Evolutionary conservation across 2,329 filamentous ascomycete genomes (phyloP), one percentile per base, ranked within the genome.

Genomic region (Microdochium trichocladiopsis): DNA sequence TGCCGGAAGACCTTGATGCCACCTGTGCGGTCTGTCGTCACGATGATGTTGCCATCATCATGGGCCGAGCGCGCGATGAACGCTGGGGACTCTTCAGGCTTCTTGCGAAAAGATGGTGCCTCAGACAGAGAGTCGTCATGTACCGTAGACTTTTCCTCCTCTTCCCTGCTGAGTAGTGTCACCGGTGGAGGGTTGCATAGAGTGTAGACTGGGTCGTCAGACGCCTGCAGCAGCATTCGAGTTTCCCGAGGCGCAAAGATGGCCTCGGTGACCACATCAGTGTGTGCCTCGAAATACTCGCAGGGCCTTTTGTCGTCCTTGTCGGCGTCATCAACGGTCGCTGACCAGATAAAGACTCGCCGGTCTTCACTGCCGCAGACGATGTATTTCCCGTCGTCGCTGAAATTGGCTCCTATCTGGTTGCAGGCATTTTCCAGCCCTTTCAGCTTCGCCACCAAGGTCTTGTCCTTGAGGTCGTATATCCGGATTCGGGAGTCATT

Each of bases 131-230:
- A 60, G 53, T 73, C 62, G 48, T 68, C 64, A 4, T 67, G 67
- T 12, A 72, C 61, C 2, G 66, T 68, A 2, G 67, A 67, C 52
- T 71, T 52, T 71, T 79, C 8, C 64, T 63, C 70, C 61, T 94
- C 89, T 21, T 86, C 83, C 24, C 85, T 79, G 58, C 87, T 91
- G 55, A 92, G 76, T 18, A 97, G 75, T 6, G 84, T 92, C 16
- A 97, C 84, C 0, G 93, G 91, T 0, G 93, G 94, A 4, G 94
- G 94, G 60, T 97, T 97, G 75, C 94, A 97, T 1, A 97, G 77
- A 61, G 96, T 92, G 66, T 91, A 99, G n/a, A 99, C 82, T 1
- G 94, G 92, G 65, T 99, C 92, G 52, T 90, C 88, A 0, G 91
- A 95, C 14, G 82, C 79, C 50, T 87, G 85, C 1, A 99, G 78